Base-by-base conservation (phyloP, 2,329 filamentous ascomycete genomes). In the Diaporthe humulicola region DNA sequence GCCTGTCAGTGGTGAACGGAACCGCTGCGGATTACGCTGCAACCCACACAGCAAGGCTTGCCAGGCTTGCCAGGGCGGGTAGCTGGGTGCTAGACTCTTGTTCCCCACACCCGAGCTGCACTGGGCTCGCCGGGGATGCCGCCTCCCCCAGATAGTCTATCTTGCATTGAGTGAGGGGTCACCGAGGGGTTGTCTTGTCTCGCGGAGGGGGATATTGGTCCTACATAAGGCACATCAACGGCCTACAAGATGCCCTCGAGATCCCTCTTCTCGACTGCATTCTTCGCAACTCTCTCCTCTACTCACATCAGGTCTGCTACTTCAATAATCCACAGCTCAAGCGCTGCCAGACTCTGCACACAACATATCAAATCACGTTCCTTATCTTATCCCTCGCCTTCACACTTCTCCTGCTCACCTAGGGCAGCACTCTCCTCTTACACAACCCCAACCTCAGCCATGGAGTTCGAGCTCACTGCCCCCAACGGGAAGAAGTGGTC, bases 401-500 rank as follows among this genome's bases (percentile, higher is more conserved):
- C n/a, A 28, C 14, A 30, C 25, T 64, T 58, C 48, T 64, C 67
- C 28, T 48, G 28, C 48, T 61, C 67, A 8, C 28, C 54, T 28
- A 61, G 40, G 48, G n/a, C 38, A 58, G 12, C 45, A 42, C 48
- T 17, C n/a, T 75, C 71, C 52, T 71, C 67, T 22, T 42, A 42
- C 30, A 64, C 73, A 40, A 30, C 14, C 25, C 33, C 45, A 9
- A 58, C 70, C 48, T 28, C 66, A 57, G 80, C 70, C 2, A 81
- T 84, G 79, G 81, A 85, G 64, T 84, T 91, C 71, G 88, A 94
- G 79, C 88, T 96, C 74, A 93, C 89, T 12, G 93, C 94, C 67
- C 94, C 94, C 6, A 96, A 96, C 84, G 94, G 93, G 79, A 88
- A 86, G 82, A 92, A 90, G 79, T 96, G 94, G 84, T 86, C 84